These are phyloP conservation scores for Neofusicoccum ribis DNA, from an alignment of 2,329 filamentous ascomycete species.

Conservation along the genomic window DNA sequence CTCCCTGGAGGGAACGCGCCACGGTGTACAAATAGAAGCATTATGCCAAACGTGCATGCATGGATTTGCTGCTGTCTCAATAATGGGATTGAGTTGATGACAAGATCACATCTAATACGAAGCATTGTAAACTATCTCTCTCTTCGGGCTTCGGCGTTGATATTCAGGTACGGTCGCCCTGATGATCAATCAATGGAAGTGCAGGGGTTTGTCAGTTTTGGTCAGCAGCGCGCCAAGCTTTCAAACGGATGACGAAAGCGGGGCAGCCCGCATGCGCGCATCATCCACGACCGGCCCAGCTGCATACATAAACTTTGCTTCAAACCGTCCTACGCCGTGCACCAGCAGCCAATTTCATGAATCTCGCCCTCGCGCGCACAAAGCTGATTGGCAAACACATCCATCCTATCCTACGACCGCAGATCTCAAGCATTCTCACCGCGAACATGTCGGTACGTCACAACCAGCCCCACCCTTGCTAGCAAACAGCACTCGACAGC, in stretches of 20 bases:
- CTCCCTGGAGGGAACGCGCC: neutral
- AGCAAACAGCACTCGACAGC: constrained; percentile 8
- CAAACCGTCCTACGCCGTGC: neutral
- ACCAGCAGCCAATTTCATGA: constrained; percentile 24
- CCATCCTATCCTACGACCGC: constrained; percentile 13
- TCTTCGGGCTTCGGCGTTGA: neutral
- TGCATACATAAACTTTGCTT: constrained; percentile 1
- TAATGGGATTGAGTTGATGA: neutral
- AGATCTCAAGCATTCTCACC: constrained; percentile 22
- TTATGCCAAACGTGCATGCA: constrained; percentile 1
- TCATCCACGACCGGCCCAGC: neutral
- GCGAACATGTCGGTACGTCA: constrained; percentile 22
- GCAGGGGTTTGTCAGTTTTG: constrained; percentile 21
- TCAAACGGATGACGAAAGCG: constrained; percentile 17
- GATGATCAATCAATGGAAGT: constrained; percentile 6
- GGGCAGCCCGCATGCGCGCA: neutral
- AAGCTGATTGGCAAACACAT: constrained; percentile 23
- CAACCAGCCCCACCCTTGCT: neutral
- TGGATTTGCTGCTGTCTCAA: neutral
- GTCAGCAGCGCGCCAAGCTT: constrained; percentile 15
- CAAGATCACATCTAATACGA: neutral
- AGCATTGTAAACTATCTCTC: neutral
- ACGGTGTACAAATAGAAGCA: constrained; percentile 18
- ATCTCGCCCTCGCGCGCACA: constrained; percentile 24
- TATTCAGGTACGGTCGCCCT: neutral